phyloP scores from a whole-genome alignment of 2,329 filamentous ascomycete species.

The Colletotrichum camelliae region DNA sequence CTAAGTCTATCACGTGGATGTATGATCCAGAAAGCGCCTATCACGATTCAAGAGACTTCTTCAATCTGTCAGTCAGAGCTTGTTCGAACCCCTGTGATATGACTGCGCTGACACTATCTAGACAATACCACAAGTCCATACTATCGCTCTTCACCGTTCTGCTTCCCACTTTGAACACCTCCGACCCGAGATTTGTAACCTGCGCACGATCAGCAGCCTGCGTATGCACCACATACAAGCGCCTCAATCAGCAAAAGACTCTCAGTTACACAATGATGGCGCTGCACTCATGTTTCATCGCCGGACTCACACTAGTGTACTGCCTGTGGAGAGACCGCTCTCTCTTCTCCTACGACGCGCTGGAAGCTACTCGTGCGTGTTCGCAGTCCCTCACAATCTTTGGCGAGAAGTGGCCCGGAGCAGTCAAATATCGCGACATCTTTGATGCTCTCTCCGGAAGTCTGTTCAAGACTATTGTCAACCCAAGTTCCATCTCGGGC shows the following conservation, averaged over 20 bases:
- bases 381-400: constrained; percentile 32
- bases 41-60: constrained; percentile 31
- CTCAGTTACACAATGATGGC: constrained; percentile 34
- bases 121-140: constrained; percentile 30
- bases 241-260: constrained; percentile 31
- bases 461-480: constrained; percentile 27
- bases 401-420: constrained; percentile 32
- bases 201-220: constrained; percentile 25
- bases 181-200: constrained; percentile 26
- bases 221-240: constrained; percentile 34
- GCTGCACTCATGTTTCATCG: constrained; percentile 34
- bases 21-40: constrained; percentile 30
- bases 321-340: constrained; percentile 29
- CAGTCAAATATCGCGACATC: constrained; percentile 33
- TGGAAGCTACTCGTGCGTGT: constrained; percentile 31
- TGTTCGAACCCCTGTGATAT: no score
- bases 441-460: constrained; percentile 30
- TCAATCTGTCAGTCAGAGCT: constrained; percentile 20
- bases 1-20: constrained; percentile 28
- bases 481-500: background rate
- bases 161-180: constrained; percentile 25
- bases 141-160: constrained; percentile 28
- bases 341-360: constrained; percentile 28
- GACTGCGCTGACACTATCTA: background rate
- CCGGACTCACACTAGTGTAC: constrained; percentile 32